Evolutionary conservation across 805 yeast species (phyloP).

Genomic region (Scheffersomyces amazonensis): DNA sequence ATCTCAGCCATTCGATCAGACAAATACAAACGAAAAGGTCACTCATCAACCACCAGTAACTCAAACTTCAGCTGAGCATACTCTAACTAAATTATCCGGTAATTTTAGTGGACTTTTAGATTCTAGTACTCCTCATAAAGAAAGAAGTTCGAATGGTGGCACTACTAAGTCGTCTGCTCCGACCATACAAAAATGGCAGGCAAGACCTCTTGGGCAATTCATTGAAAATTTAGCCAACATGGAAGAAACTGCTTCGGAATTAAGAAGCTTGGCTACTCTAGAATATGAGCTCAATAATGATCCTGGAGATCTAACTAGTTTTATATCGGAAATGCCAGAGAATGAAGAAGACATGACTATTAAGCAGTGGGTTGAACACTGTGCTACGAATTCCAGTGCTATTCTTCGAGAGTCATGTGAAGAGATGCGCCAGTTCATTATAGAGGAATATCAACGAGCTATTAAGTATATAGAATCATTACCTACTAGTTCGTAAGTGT

Average conservation of each 20-base stretch:
- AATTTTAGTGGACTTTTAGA: background rate
- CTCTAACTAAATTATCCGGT: background rate
- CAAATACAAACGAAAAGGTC: no score
- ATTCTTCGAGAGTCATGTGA: slow-evolving; percentile 46
- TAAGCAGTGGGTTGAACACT: slow-evolving; percentile 62
- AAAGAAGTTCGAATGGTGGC: no score
- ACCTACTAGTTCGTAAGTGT: no score
- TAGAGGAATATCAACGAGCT: slow-evolving; percentile 50
- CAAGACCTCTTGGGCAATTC: background rate
- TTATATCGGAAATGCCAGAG: slow-evolving; percentile 67
- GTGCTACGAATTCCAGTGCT: slow-evolving; percentile 52
- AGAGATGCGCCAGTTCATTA: slow-evolving; percentile 46
- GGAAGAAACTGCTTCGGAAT: slow-evolving; percentile 33
- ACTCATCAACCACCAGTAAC: background rate
- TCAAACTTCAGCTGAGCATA: background rate
- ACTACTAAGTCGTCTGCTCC: background rate
- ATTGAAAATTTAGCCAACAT: slow-evolving; percentile 13
- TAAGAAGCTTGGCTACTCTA: slow-evolving; percentile 30
- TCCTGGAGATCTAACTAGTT: slow-evolving; percentile 59
- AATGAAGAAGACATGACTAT: slow-evolving; percentile 67
- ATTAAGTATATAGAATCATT: slow-evolving; percentile 36
- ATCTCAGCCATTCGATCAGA: no score
- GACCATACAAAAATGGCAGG: slow-evolving; percentile 2
- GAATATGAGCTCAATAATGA: slow-evolving; percentile 54
- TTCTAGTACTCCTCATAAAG: slow-evolving; percentile 7